Evolutionary conservation across 257 asterid species (phyloP).

Genomic region (Gardenia jasminoides): DNA sequence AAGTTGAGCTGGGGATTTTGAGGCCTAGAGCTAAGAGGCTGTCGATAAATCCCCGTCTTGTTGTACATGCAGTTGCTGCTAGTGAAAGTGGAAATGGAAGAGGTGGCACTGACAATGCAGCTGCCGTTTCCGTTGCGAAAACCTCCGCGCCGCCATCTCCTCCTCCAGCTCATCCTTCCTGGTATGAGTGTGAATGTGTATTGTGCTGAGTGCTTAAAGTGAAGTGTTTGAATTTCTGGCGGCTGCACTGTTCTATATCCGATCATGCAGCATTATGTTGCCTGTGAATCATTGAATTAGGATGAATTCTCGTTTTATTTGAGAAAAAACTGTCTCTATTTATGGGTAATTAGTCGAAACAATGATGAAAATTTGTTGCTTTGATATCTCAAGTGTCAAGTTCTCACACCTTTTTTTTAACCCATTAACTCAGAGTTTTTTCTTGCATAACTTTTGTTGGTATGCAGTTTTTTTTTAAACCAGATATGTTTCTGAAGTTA

Average conservation of each 20-base stretch:
- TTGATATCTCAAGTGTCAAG: background rate
- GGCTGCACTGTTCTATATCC: background rate
- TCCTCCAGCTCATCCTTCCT: conserved; percentile 25
- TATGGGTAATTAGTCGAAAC: background rate
- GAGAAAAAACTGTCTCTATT: too few relatives aligned
- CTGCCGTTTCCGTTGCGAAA: conserved; percentile 32
- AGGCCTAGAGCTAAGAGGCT: background rate
- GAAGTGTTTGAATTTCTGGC: background rate
- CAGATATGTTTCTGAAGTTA: background rate
- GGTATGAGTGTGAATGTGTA: background rate
- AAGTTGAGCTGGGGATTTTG: background rate
- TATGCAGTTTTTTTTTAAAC: too few relatives aligned
- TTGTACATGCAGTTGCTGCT: conserved; percentile 12
- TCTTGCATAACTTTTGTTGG: background rate
- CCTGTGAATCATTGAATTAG: background rate
- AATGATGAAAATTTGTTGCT: background rate
- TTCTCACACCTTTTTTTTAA: too few relatives aligned
- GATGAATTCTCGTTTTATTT: background rate
- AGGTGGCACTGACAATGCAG: conserved; percentile 37
- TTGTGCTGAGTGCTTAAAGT: background rate
- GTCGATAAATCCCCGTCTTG: conserved; percentile 12
- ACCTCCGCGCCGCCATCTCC: conserved; percentile 29
- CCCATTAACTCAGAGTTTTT: background rate
- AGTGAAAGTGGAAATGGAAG: conserved; percentile 31
- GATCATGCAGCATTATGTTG: background rate